Evolutionary conservation across 345 rosid species (phyloP), one percentile per base, ranked within the genome.

Genomic region (Citrus reticulata): DNA sequence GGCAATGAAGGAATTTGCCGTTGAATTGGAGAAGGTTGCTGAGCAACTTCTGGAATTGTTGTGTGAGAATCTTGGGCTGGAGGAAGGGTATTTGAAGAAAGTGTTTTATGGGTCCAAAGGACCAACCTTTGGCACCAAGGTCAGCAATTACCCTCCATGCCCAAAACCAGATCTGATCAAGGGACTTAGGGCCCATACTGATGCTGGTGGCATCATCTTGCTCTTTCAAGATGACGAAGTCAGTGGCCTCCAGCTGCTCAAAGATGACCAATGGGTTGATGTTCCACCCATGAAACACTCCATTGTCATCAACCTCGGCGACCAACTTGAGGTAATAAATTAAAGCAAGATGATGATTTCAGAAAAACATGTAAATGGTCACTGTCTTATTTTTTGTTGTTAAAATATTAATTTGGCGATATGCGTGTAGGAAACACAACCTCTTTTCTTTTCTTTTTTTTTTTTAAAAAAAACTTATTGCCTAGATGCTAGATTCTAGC

Each of bases 141-240:
- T 94, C 46, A 93, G 97, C 85, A 92, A 90, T 86, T 96, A 96
- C 79, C 99, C 98, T 5, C 90, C 97, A 24, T 96, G 99, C 81
- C 98, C 97, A 19, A 92, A 91, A 77, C 99, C 99, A 6, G 92
- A 96, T 73, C 85, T 91, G 40, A 87, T 96, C 82, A 92, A 90
- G 77, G 99, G 99, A 2, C 95, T 96, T 17, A 82, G 99, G 80
- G 97, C 97, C 71, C 99, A 96, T 87, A 95, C 99, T 0, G 99
- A 96, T 72, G 97, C 98, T 1, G 99, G 99, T 42, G 99, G 99
- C 54, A 61, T 96, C 86, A 92, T 94, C 57, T 84, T 96, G 64
- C 86, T 94, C 25, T 90, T 96, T 80, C 98, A 96, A 83, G 99
- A 96, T 19, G 97, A 92, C 68, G 86, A 87, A 72, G 99, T 96